Evolutionary conservation across 345 rosid species (phyloP), one percentile per base, ranked within the genome.

Genomic region (Camelina laxa): DNA sequence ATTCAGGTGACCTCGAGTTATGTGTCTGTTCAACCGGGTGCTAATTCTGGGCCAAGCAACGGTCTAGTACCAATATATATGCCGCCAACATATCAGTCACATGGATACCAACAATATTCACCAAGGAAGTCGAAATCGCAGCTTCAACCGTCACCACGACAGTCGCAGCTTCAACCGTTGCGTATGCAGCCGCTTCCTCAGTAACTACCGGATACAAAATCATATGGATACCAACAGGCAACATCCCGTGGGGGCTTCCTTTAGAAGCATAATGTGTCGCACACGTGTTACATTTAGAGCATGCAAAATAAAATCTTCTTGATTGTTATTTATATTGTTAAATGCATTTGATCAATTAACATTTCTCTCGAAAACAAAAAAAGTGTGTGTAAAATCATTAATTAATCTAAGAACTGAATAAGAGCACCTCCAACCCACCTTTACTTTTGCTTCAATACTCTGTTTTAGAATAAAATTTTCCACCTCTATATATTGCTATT

Each of bases 81-180:
- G 65, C 48, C 70, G 8, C 55, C 77, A 16, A 24, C 27, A 31
- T 65, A 74, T 74, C 78, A 66, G 1, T 30, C 67, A 33, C 67
- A 74, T 30, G 71, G 22, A 48, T 56, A 64, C 60, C 65, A 54
- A n/a, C 79, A 80, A 33, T 55, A 65, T 65, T 57, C 71, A 65
- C 50, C 48, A 55, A 1, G 2, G 13, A 31, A 55, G 10, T 5
- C 17, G 11, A 16, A 65, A 6, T 0, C 24, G 9, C 55, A 44
- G n/a, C 11, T 4, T 4, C 50, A 60, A 10, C 41, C 5, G 11
- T 44, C 66, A 60, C 15, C 16, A 30, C 54, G 27, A 44, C 59
- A n/a, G 44, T 33, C 59, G 33, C 60, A 65, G 42, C 60, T 45
- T 22, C 61, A 47, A 65, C 42, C 60, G 16, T 30, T 45, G 49